Percentiles rank a stretch among this genome's conserved stretches.
Conservation (phyloP, 345 rosid species). For the Eucalyptus rudis region DNA sequence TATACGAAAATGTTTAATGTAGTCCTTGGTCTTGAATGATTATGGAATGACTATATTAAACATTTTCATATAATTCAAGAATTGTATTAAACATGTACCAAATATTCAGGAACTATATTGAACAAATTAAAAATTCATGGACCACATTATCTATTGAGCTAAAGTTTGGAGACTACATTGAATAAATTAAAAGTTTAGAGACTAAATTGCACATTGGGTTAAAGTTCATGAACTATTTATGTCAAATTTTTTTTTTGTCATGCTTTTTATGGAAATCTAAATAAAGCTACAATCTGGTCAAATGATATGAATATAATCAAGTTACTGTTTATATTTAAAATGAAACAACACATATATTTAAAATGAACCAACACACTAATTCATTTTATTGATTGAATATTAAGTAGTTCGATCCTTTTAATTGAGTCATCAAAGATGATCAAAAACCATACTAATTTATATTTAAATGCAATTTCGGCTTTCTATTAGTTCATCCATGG, state of each 20-base stretch:
- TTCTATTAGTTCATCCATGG: not conserved
- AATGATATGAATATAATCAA: too few relatives aligned
- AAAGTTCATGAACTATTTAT: too few relatives aligned
- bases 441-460: not conserved
- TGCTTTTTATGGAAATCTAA: not conserved
- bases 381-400: not conserved
- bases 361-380: not conserved
- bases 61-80: too few relatives aligned
- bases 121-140: too few relatives aligned
- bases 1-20: too few relatives aligned
- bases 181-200: too few relatives aligned
- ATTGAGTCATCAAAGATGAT: not conserved
- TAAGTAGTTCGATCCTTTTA: not conserved
- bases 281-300: not conserved
- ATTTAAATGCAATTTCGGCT: not conserved
- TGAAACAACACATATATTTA: not conserved
- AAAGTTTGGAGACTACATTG: rapidly evolving
- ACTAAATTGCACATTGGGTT: too few relatives aligned
- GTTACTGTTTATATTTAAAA: too few relatives aligned
- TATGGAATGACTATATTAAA: too few relatives aligned
- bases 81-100: too few relatives aligned
- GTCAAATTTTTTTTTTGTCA: not conserved
- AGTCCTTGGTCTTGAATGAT: too few relatives aligned
- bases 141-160: too few relatives aligned
- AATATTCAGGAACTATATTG: rapidly evolving